Evolutionary conservation across 495 filamentous ascomycete genomes (phyloP).

Genomic region (Acidiella bohemica): DNA sequence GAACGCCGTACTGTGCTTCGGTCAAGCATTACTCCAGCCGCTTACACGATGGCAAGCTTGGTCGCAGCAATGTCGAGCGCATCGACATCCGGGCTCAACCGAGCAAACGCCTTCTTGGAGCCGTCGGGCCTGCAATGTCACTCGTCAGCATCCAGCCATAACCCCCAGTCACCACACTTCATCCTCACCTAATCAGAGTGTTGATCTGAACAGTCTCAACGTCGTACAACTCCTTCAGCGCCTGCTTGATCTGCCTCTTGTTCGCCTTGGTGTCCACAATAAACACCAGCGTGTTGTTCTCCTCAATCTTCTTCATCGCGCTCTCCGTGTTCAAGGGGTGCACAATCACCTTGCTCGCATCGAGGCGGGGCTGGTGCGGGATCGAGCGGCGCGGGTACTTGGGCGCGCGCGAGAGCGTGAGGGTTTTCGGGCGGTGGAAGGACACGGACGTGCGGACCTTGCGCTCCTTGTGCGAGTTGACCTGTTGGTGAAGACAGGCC

Average conservation of each 20-base stretch:
- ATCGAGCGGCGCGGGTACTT: slow-evolving; percentile 97
- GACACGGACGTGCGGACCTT: slow-evolving; percentile 87
- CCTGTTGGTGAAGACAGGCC: slow-evolving; percentile 38
- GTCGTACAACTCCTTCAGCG: slow-evolving; percentile 98
- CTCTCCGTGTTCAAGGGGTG: slow-evolving; percentile 86
- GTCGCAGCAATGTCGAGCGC: slow-evolving; percentile 98
- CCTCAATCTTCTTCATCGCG: slow-evolving; percentile 99
- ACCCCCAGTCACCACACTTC: not conserved
- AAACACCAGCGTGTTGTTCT: slow-evolving; percentile 99
- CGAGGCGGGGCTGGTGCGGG: slow-evolving; percentile 75
- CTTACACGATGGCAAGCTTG: slow-evolving; percentile 94
- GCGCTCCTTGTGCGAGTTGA: slow-evolving; percentile 70
- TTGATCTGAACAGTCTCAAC: slow-evolving; percentile 97
- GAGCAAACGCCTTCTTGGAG: slow-evolving; percentile 95
- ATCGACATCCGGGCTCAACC: slow-evolving; percentile 89
- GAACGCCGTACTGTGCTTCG: too few relatives aligned
- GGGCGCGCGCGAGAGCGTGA: slow-evolving; percentile 74
- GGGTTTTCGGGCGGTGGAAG: slow-evolving; percentile 96
- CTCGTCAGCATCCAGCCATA: too few relatives aligned
- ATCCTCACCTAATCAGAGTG: slow-evolving; percentile 84
- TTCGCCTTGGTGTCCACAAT: slow-evolving; percentile 97
- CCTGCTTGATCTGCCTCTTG: slow-evolving; percentile 98
- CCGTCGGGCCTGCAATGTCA: slow-evolving; percentile 87
- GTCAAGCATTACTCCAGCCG: not conserved
- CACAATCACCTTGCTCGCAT: slow-evolving; percentile 63